Percentiles rank a stretch among this genome's conserved stretches.
Evolutionary conservation across 352 stramenopile genomes (phyloP).

Genomic region (Phytophthora pinifolia): DNA sequence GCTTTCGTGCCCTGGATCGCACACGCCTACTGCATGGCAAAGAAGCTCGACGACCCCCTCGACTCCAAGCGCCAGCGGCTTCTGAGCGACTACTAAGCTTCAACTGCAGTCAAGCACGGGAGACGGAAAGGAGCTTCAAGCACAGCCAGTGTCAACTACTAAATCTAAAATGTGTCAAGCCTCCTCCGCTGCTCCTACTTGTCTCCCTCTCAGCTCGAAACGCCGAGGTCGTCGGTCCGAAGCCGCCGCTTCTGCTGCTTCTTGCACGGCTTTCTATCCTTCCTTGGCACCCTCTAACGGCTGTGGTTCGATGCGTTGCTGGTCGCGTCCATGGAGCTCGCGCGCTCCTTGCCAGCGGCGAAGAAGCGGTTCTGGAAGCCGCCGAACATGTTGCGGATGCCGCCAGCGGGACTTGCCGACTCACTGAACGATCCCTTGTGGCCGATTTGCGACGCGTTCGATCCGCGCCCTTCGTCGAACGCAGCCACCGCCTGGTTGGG

Average conservation of each 20-base stretch:
- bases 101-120: neutral
- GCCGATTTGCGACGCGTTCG: slow-evolving; percentile 32
- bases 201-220: slow-evolving; percentile 2
- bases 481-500: slow-evolving; percentile 20
- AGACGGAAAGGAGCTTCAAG: slow-evolving; percentile 10
- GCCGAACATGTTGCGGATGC: slow-evolving; percentile 66
- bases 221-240: neutral
- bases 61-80: slow-evolving; percentile 77
- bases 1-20: slow-evolving; percentile 78
- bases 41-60: slow-evolving; percentile 50
- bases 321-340: slow-evolving; percentile 54
- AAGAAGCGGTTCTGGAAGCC: slow-evolving; percentile 77
- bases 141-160: slow-evolving; percentile 26
- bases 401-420: slow-evolving; percentile 37
- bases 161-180: slow-evolving; percentile 36
- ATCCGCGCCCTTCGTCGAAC: slow-evolving; percentile 29
- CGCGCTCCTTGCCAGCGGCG: slow-evolving; percentile 48
- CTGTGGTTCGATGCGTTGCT: slow-evolving; percentile 34
- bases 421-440: slow-evolving; percentile 45
- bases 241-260: slow-evolving; percentile 3
- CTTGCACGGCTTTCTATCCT: slow-evolving; percentile 23
- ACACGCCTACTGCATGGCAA: slow-evolving; percentile 73
- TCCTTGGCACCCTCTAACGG: slow-evolving; percentile 24
- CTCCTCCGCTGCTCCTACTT: too few relatives aligned
- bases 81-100: slow-evolving; percentile 52